Evolutionary conservation across 2,329 filamentous ascomycete species (phyloP).

Genomic region (Ophiocordyceps camponoti-rufipedis): DNA sequence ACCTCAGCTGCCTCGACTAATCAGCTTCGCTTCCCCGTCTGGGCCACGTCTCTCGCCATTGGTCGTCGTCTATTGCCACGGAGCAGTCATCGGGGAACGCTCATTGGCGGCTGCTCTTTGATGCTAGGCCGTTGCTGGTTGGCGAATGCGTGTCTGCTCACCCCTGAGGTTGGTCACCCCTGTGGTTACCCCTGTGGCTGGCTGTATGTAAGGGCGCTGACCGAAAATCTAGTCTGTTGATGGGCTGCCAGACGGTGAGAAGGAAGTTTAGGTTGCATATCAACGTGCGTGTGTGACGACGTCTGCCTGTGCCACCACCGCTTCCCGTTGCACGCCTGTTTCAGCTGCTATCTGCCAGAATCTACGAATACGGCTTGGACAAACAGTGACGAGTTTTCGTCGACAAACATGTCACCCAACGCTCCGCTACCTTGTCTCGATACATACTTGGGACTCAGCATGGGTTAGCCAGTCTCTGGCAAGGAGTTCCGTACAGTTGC

Average conservation of each 20-base stretch:
- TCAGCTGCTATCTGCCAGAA: neutral
- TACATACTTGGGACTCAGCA: no score
- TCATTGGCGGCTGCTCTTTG: neutral
- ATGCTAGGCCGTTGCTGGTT: neutral
- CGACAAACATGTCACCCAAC: neutral
- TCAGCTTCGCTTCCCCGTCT: neutral
- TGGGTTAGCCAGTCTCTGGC: no score
- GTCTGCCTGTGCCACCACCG: no score
- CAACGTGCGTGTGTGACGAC: neutral
- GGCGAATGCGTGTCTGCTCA: neutral
- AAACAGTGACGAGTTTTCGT: neutral
- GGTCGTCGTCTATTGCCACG: neutral
- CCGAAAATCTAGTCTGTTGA: no score
- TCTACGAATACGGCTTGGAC: neutral
- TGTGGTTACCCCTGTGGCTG: neutral
- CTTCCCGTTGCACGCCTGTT: neutral
- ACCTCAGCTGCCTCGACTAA: neutral
- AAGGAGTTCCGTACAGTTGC: neutral
- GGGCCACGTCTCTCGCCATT: neutral
- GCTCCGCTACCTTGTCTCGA: no score
- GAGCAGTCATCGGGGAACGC: neutral
- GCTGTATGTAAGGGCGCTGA: no score
- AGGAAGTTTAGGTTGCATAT: neutral
- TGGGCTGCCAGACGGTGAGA: neutral
- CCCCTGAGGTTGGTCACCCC: neutral